Evolutionary conservation across 2,329 filamentous ascomycete genomes (phyloP), one percentile per base, ranked within the genome.

Genomic region (Clonostachys sp.): DNA sequence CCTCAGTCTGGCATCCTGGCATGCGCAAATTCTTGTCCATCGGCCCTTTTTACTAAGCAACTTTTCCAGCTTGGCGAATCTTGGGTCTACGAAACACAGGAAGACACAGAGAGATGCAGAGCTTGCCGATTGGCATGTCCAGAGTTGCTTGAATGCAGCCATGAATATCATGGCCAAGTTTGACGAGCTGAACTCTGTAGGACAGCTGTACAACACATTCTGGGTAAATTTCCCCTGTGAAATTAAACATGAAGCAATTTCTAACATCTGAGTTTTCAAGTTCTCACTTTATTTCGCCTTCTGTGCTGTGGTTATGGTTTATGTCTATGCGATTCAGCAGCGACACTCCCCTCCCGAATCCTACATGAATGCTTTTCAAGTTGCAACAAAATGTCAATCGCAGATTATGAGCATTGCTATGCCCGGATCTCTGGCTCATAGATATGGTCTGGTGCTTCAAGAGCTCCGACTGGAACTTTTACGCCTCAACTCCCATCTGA

Each of bases 211-310:
- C 44, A 61, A 59, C 12, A 63, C 65, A 0, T 72, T 71, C 42
- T 73, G 70, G 68, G 67, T 68, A 50, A 51, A 61, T 41, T 0
- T n/a, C 8, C 10, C 10, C 16, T 24, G 9, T 34, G 5, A 24
- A 13, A 43, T 12, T 16, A n/a, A 14, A 33, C 20, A 17, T 24
- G 20, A 18, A n/a, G 14, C 17, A 39, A n/a, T 39, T 39, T 39
- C 17, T 39, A n/a, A n/a, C 7, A 39, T 20, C 30, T 5, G 24
- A 18, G 17, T 20, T 2, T n/a, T 13, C 16, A 10, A 65, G 62
- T 64, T 66, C 43, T 63, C 60, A 1, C 67, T 68, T 33, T 74
- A 74, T 46, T 70, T 69, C 46, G 69, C 66, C 2, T 74, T 74
- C 40, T 72, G 61, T 12, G 71, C 71, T 1, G 66, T 71, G 4